Evolutionary conservation across 768 basidiomycete species (phyloP).

Genomic region (Auricularia cornea): DNA sequence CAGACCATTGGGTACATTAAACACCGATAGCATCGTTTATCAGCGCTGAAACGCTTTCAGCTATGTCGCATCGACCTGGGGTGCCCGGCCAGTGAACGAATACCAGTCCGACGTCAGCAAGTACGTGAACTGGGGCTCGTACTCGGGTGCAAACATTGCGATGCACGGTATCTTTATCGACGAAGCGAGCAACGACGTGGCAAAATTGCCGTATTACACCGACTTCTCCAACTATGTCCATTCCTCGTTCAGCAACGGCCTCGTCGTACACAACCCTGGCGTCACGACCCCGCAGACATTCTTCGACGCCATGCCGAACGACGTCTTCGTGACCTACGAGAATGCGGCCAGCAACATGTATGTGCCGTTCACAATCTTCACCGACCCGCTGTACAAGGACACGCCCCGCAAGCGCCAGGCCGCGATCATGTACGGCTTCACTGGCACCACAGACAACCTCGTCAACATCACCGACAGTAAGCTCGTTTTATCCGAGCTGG

Average conservation of each 20-base stretch:
- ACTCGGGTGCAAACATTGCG: neutral
- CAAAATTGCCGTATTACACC: neutral
- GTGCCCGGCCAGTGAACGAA: neutral
- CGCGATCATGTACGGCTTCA: neutral
- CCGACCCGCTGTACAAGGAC: neutral
- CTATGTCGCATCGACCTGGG: neutral
- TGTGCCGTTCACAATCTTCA: neutral
- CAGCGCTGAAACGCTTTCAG: neutral
- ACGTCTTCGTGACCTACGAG: neutral
- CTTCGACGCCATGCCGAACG: neutral
- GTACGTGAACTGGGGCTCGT: neutral
- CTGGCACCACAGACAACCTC: neutral
- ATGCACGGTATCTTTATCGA: constrained; percentile 1
- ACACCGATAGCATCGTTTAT: neutral
- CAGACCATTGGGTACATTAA: neutral
- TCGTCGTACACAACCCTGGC: neutral
- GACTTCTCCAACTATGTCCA: neutral
- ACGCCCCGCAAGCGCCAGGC: neutral
- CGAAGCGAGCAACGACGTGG: neutral
- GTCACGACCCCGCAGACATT: neutral
- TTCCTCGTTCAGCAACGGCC: neutral
- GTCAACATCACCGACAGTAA: neutral
- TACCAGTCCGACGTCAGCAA: neutral
- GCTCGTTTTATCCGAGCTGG: neutral
- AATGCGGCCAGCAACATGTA: neutral